phyloP scores from a whole-genome alignment of 2,329 filamentous ascomycete genomes.

The Fonsecaea erecta region DNA sequence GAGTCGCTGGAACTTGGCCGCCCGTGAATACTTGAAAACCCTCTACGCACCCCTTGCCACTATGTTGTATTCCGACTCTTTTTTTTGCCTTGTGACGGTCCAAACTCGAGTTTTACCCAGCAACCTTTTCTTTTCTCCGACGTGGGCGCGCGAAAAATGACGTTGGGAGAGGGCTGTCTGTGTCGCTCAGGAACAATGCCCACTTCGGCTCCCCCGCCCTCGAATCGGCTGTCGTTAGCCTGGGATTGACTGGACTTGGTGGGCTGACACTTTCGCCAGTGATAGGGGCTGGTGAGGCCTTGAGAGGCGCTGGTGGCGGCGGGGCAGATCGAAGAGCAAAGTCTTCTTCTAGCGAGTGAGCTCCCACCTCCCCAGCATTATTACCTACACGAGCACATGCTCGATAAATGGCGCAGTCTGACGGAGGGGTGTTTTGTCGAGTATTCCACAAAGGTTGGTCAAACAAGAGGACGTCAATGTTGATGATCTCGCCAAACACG shows the following conservation, averaged over 20 bases:
- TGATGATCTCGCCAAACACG: too few species aligned
- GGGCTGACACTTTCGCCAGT: not conserved
- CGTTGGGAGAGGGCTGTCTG: not conserved
- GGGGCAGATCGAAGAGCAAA: not conserved
- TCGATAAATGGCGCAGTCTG: too few species aligned
- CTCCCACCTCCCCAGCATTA: too few species aligned
- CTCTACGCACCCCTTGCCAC: not conserved
- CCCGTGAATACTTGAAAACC: not conserved
- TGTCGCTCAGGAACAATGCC: slow-evolving; percentile 3
- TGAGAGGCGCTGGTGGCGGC: not conserved
- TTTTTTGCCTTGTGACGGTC: not conserved
- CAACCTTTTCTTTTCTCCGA: not conserved
- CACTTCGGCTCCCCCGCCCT: not conserved
- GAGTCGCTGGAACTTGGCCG: not conserved
- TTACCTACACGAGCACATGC: too few species aligned
- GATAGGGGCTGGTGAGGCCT: not conserved
- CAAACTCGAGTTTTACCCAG: not conserved
- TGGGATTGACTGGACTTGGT: not conserved
- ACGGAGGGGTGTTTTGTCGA: too few species aligned
- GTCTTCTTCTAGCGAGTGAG: not conserved
- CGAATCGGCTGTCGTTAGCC: not conserved
- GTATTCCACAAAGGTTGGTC: too few species aligned
- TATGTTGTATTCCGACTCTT: not conserved
- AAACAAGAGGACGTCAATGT: too few species aligned
- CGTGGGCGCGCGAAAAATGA: not conserved